These are phyloP conservation scores for Xylariales sp. DNA, from an alignment of 2,329 filamentous ascomycete genomes.

Conservation along the genomic window DNA sequence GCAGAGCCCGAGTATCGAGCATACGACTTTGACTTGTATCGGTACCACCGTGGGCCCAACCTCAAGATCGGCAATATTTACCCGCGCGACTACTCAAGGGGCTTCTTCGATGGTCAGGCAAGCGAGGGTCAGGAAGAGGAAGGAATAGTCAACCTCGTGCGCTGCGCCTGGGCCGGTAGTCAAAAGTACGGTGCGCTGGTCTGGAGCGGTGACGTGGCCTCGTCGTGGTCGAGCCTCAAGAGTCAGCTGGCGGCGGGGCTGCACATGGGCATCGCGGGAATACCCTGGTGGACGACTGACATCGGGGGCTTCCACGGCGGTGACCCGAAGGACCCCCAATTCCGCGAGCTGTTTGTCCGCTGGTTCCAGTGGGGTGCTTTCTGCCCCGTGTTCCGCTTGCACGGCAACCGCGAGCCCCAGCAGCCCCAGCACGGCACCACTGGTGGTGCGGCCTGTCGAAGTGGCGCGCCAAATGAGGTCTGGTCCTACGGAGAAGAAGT, in stretches of 20 bases:
- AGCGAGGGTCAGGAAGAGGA: slow-evolving; percentile 41
- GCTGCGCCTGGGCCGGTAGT: slow-evolving; percentile 47
- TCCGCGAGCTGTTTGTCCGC: slow-evolving; percentile 59
- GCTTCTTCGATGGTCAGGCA: slow-evolving; percentile 51
- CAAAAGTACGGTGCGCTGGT: slow-evolving; percentile 63
- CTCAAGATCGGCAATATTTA: slow-evolving; percentile 51
- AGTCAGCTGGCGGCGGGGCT: slow-evolving; percentile 60
- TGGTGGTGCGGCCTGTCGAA: slow-evolving; percentile 36
- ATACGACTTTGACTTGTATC: slow-evolving; percentile 65
- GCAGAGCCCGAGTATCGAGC: slow-evolving; percentile 62
- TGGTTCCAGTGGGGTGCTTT: slow-evolving; percentile 70
- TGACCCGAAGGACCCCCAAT: slow-evolving; percentile 47
- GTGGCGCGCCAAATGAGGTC: slow-evolving; percentile 56
- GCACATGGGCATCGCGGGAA: slow-evolving; percentile 60
- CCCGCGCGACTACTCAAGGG: slow-evolving; percentile 46
- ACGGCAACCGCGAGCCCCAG: slow-evolving; percentile 60
- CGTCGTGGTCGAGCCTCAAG: slow-evolving; percentile 55
- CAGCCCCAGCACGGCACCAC: slow-evolving; percentile 28
- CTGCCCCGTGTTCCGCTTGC: slow-evolving; percentile 63
- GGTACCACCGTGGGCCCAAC: slow-evolving; percentile 52
- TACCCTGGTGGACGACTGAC: slow-evolving; percentile 68
- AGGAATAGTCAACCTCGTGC: slow-evolving; percentile 47
- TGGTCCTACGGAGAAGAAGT: slow-evolving; percentile 62
- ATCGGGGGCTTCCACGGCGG: slow-evolving; percentile 68
- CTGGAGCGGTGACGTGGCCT: slow-evolving; percentile 65